Percentiles rank a stretch among this genome's conserved stretches.
phyloP scores from a whole-genome alignment of 139 green algal genomes.

The Coccomyxa sp. region DNA sequence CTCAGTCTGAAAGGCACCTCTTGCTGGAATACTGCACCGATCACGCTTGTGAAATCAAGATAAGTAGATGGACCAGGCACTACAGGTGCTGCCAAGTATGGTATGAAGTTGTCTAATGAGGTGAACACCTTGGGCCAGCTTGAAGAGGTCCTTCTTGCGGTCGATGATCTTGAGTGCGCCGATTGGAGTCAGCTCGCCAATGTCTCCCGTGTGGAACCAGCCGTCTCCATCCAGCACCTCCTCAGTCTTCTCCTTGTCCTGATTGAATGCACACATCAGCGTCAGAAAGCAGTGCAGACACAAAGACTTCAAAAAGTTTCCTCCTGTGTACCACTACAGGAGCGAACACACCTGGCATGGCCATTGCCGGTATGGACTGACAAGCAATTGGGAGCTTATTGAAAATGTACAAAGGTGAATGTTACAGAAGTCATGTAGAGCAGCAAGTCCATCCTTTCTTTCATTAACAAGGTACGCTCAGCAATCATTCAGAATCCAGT shows the following conservation, averaged over 20 bases:
- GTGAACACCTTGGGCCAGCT: constrained; percentile 72
- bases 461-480: no score
- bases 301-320: neutral
- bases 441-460: no score
- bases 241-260: constrained; percentile 62
- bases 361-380: no score
- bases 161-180: constrained; percentile 85
- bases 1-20: neutral
- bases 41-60: neutral
- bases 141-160: constrained; percentile 98
- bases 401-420: no score
- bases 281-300: neutral
- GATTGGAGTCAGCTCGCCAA: constrained; percentile 49
- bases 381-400: no score
- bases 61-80: neutral
- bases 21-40: neutral
- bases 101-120: no score
- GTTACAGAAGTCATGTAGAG: no score
- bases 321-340: neutral
- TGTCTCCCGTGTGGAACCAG: constrained; percentile 93
- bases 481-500: no score
- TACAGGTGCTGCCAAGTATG: neutral
- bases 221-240: constrained; percentile 69
- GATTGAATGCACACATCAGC: constrained; percentile 73
- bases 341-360: neutral